Evolutionary conservation across 305 asterid species (phyloP), one percentile per base, ranked within the genome.

Genomic region (Coffea humblotiana): DNA sequence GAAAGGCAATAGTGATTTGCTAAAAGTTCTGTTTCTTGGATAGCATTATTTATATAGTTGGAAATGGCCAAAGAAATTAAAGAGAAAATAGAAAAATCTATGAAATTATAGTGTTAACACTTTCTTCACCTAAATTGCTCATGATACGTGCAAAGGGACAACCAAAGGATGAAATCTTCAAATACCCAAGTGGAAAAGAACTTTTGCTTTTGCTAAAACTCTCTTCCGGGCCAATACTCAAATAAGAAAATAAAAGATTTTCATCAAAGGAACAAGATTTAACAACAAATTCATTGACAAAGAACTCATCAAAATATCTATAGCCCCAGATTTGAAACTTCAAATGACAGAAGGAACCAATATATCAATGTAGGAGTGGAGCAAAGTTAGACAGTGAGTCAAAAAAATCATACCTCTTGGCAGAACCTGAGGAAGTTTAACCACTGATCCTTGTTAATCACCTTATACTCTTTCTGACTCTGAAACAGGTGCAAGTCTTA

Each of bases 391-490:
- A 47, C 12, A 21, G 18, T 40, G 60, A 37, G 60, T 60, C 8
- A 54, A 37, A 0, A 75, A 8, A 29, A 40, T 40, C 13, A 75
- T 85, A 91, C 99, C 97, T 93, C 99, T 71, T 88, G 86, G 89
- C 94, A 91, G 85, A 95, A 95, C 69, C 97, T 90, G 82, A 77
- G 88, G 88, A 95, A 88, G 60, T 92, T 94, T 83, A 87, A 87
- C 99, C 99, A 95, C 71, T 95, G 98, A 87, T 95, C 98, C 94
- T 87, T 84, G 90, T 89, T 93, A 77, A 95, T 89, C 83, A 91
- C 99, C 88, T 89, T 93, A 84, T 92, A 94, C 71, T 94, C 98
- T 10, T 23, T 81, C 87, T 95, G 99, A 69, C 78, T 83, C 99
- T 95, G 92, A 58, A 79, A 78, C 65, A 77, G 21, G 54, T 84